phyloP scores from a whole-genome alignment of 177 flowering plant species.

The Telopea speciosissima region DNA sequence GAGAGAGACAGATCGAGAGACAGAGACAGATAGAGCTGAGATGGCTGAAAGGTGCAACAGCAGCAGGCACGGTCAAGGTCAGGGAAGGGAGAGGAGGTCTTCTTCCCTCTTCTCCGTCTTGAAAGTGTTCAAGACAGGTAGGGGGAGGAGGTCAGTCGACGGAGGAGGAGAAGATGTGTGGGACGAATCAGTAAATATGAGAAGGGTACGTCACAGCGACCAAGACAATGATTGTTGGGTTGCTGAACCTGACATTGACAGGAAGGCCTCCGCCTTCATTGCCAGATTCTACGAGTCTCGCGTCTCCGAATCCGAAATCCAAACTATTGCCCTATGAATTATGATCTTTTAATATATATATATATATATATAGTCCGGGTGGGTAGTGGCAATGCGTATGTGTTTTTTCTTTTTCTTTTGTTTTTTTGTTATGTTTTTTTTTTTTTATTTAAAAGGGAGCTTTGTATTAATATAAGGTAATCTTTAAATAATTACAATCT shows the following conservation, averaged over 20 bases:
- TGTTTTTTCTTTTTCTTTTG: too few relatives aligned
- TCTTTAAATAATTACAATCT: too few relatives aligned
- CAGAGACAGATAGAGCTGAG: background rate
- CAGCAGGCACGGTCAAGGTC: background rate
- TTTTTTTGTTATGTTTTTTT: too few relatives aligned
- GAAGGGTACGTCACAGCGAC: conserved; percentile 31
- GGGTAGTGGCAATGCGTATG: too few relatives aligned
- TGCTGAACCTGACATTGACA: conserved; percentile 42
- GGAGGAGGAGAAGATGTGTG: conserved; percentile 8
- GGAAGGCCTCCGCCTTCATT: conserved; percentile 39
- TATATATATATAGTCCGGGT: too few relatives aligned
- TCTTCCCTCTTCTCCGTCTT: conserved; percentile 18
- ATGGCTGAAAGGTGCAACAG: background rate
- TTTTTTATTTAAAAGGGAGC: too few relatives aligned
- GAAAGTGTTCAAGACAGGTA: conserved; percentile 16
- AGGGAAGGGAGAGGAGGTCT: conserved; percentile 9
- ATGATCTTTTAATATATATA: too few relatives aligned
- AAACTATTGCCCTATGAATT: background rate
- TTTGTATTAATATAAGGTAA: too few relatives aligned
- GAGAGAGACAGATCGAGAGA: too few relatives aligned
- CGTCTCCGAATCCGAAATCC: conserved; percentile 19
- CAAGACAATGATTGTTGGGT: conserved; percentile 38
- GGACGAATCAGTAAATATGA: conserved; percentile 8
- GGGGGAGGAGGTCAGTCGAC: background rate
- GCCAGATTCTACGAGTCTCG: conserved; percentile 24